Conservation (phyloP, 1,139 yeast species). For the Barnettozyma hawaiiensis region DNA sequence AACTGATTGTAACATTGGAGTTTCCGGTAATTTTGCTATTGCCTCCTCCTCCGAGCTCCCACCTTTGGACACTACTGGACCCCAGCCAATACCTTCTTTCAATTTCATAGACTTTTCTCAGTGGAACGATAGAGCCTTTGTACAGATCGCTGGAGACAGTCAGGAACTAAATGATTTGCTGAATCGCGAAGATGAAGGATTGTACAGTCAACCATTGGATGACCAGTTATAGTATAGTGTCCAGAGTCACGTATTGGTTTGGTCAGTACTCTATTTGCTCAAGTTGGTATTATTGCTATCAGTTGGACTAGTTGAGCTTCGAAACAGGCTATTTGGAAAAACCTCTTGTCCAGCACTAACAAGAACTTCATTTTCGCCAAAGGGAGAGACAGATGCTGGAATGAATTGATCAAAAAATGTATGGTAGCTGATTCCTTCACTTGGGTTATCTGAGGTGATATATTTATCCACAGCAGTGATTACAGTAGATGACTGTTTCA, state of each 20-base stretch:
- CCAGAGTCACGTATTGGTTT: too few relatives aligned
- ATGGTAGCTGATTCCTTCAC: slow-evolving; percentile 1
- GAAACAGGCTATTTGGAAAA: background rate
- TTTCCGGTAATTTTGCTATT: background rate
- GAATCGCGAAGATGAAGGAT: background rate
- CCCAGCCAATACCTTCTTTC: background rate
- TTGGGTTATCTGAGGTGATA: background rate
- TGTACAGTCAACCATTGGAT: background rate
- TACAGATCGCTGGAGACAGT: background rate
- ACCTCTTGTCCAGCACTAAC: background rate
- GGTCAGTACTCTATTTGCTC: background rate
- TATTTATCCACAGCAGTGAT: background rate
- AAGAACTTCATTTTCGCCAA: background rate
- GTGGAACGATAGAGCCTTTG: background rate
- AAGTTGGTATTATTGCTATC: background rate
- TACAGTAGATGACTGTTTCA: slow-evolving; percentile 5
- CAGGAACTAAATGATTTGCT: background rate
- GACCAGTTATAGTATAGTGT: background rate
- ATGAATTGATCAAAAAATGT: slow-evolving; percentile 5
- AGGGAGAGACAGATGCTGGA: background rate
- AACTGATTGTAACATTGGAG: background rate
- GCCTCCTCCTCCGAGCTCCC: background rate
- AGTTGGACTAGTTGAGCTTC: background rate
- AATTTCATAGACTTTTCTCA: background rate
- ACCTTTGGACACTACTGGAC: background rate